Base-by-base conservation (phyloP, 257 asterid species). In the Ophiorrhiza pumila region DNA sequence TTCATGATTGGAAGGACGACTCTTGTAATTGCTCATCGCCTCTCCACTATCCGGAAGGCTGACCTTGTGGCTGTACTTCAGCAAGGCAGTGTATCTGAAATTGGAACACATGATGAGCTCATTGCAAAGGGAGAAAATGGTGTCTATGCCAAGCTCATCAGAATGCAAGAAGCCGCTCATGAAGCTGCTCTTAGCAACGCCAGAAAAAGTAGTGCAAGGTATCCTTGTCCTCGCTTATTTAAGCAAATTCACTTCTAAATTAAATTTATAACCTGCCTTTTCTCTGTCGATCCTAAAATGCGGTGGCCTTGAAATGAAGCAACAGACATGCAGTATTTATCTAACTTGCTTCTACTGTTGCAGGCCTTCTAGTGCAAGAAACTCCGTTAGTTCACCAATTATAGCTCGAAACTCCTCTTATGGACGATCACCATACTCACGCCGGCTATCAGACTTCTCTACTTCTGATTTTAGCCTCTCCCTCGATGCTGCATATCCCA, bases 341-440 rank as follows among this genome's bases (percentile, higher is more conserved):
- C 22, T 64, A 53, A 45, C 64, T 79, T 73, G 35, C 5, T 35
- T 11, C 31, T 60, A 59, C 43, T 20, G 2, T 61, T 57, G 49
- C 84, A 92, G 98, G 96, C 96, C 97, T 63, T 92, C 98, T 1
- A 92, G 97, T 60, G 98, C 98, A 14, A 86, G 98, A 68, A 92
- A 92, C 83, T 92, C 98, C 0, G 96, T 90, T 3, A 92, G 98
- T 84, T 92, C 98, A 5, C 96, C 97, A 3, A 90, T 90, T 74
- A 92, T 92, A 35, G 83, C 97, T 11, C 75, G 98, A 62, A 92
- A 92, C 74, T 92, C 98, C 39, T 92, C 98, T 0, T 92, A 92
- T 2, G 90, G 95, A 3, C 86, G 96, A 63, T 92, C 97, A 10
- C 98, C 98, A 0, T 92, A 92, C 85, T 92, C 98, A 17, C 83